phyloP scores from a whole-genome alignment of 495 filamentous ascomycete species.

The Massariosphaeria phaeospora region DNA sequence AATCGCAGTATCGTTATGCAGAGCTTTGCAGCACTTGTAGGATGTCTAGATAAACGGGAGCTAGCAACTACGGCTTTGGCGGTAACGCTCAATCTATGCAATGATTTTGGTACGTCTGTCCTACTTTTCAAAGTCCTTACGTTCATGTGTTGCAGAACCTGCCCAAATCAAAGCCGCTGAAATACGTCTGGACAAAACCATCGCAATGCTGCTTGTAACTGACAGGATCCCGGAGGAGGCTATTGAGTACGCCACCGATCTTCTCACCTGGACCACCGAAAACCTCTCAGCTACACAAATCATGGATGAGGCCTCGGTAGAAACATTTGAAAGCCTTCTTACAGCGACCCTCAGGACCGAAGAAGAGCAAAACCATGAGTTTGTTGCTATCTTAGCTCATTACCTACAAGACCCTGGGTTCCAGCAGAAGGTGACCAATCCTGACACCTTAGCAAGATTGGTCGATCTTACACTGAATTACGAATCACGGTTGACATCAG shows the following conservation, averaged over 20 bases:
- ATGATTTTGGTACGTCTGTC: constrained; percentile 25
- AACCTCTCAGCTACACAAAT: constrained; percentile 21
- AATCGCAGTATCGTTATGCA: constrained; percentile 12
- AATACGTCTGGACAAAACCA: constrained; percentile 17
- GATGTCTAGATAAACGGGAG: constrained; percentile 7
- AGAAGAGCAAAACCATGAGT: constrained; percentile 26
- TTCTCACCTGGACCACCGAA: constrained; percentile 24
- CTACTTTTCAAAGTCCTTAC: not conserved
- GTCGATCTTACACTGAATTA: constrained; percentile 21
- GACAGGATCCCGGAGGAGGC: constrained; percentile 20
- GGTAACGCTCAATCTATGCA: constrained; percentile 29
- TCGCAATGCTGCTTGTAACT: constrained; percentile 4
- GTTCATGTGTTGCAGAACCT: constrained; percentile 7
- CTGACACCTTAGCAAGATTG: constrained; percentile 11
- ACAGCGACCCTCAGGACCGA: constrained; percentile 10
- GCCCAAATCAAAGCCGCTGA: constrained; percentile 22
- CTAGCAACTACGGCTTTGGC: constrained; percentile 19
- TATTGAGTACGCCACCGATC: constrained; percentile 25
- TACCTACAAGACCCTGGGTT: constrained; percentile 25
- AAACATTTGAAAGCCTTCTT: constrained; percentile 5
- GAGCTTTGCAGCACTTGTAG: not conserved
- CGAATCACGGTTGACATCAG: constrained; percentile 8
- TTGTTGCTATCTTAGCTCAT: constrained; percentile 13
- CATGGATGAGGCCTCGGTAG: constrained; percentile 10
- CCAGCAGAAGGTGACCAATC: constrained; percentile 9